Evolutionary conservation across 176 grass and related monocot species (phyloP).

Genomic region (Eleusine indica): DNA sequence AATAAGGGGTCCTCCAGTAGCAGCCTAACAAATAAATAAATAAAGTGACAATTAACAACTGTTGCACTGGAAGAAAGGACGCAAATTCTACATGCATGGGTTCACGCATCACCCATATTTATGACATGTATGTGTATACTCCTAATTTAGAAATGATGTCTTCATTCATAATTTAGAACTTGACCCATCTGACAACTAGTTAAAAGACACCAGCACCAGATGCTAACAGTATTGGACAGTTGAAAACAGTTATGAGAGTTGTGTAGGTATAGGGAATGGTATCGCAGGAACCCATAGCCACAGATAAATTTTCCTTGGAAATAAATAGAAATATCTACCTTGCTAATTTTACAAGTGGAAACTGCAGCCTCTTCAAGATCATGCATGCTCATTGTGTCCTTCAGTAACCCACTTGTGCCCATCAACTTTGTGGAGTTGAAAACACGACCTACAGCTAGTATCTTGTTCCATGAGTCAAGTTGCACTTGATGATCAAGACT

Average conservation of each 20-base stretch:
- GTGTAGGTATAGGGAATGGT: too few relatives aligned
- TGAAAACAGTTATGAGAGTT: too few relatives aligned
- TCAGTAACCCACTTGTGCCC: constrained; percentile 11
- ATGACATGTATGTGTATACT: too few relatives aligned
- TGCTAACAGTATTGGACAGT: too few relatives aligned
- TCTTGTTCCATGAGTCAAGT: background rate
- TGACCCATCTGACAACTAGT: too few relatives aligned
- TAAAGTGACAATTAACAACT: constrained; percentile 9
- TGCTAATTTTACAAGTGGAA: background rate
- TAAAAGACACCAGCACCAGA: too few relatives aligned
- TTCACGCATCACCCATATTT: too few relatives aligned
- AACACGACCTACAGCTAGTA: background rate
- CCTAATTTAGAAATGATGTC: too few relatives aligned
- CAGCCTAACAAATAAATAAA: constrained; percentile 1
- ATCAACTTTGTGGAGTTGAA: constrained; percentile 10
- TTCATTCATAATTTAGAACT: too few relatives aligned
- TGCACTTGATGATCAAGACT: background rate
- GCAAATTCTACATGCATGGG: too few relatives aligned
- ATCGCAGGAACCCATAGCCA: too few relatives aligned
- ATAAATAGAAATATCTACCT: background rate
- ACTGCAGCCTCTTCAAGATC: background rate
- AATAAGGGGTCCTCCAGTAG: constrained; percentile 6
- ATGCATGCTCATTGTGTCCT: background rate
- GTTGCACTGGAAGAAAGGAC: background rate
- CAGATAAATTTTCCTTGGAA: background rate